Evolutionary conservation across 148 eudicot genomes (phyloP).

Genomic region (Suaeda aralocaspica): DNA sequence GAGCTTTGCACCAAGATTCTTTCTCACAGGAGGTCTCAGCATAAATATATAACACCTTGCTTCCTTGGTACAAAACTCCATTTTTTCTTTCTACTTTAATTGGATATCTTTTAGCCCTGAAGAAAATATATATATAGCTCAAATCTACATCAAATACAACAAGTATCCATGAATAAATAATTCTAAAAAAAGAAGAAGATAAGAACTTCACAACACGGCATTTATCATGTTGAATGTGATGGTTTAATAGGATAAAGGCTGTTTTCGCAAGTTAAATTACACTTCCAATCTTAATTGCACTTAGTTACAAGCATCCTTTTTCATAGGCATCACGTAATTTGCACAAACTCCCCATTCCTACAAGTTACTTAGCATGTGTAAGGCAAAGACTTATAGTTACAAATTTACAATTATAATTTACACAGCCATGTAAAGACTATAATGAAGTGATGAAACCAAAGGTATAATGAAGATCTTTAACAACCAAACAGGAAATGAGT

Average conservation of each 20-base stretch:
- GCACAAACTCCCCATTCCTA: too few relatives aligned
- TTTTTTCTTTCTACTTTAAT: constrained; percentile 74
- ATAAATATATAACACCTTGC: constrained; percentile 61
- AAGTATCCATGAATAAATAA: neutral
- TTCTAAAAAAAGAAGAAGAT: neutral
- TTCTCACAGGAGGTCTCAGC: constrained; percentile 84
- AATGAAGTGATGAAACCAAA: too few relatives aligned
- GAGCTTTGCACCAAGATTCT: constrained; percentile 97
- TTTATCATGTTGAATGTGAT: neutral
- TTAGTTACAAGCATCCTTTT: too few relatives aligned
- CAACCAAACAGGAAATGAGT: too few relatives aligned
- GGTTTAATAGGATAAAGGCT: neutral
- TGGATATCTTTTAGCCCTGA: constrained; percentile 88
- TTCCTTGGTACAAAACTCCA: constrained; percentile 48
- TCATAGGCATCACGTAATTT: too few relatives aligned
- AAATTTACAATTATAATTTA: too few relatives aligned
- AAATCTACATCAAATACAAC: neutral
- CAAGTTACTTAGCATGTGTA: too few relatives aligned
- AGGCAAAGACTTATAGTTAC: too few relatives aligned
- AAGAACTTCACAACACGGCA: too few relatives aligned
- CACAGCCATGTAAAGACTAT: too few relatives aligned
- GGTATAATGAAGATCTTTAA: too few relatives aligned
- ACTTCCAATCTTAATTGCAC: too few relatives aligned
- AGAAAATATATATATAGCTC: neutral
- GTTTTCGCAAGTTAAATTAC: neutral